Evolutionary conservation across 1,139 yeast genomes (phyloP), one percentile per base, ranked within the genome.

Genomic region (Meyerozyma guilliermondii): DNA sequence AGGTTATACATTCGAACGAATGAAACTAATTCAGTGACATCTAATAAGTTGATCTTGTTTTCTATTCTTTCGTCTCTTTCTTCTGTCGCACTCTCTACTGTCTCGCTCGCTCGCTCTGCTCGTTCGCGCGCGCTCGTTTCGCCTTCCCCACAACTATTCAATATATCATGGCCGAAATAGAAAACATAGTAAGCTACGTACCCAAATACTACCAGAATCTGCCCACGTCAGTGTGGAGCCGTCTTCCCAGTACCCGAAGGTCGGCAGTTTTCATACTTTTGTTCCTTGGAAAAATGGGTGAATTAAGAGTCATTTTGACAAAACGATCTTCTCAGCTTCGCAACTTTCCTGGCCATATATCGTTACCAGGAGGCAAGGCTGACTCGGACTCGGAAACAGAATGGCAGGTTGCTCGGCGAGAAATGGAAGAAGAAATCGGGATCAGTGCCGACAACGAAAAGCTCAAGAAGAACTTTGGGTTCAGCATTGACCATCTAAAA

Each of bases 361-460:
- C 95, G 4, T 67, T 89, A 17, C 96, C 97, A 3, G 96, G 96
- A 3, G 97, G 96, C 3, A 82, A 81, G 55, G 86, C 92, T 6
- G 96, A 88, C 58, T 59, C 54, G 38, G 78, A 73, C 0, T 55
- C 66, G 4, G 96, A 88, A 58, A 60, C 78, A 13, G 87, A 84
- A 47, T 83, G 85, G 74, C 73, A 73, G 41, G 83, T 85, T 30
- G 82, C 95, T 1, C 68, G 95, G 47, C 68, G 97, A 39, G 97
- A 89, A 62, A 82, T 88, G 55, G 79, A 74, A 49, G 97, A 89
- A 59, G 97, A 89, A 59, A 87, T 88, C 41, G 96, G 96, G 0
- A 61, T 89, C 11, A 76, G 80, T 5, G 64, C 72, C 16, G 65
- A 72, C 52, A 76, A 82, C 50, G 68, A 62, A 0, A 61, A 59